Conservation (phyloP, 129 eudicot genomes). For the Chrysanthemum makinoi region DNA sequence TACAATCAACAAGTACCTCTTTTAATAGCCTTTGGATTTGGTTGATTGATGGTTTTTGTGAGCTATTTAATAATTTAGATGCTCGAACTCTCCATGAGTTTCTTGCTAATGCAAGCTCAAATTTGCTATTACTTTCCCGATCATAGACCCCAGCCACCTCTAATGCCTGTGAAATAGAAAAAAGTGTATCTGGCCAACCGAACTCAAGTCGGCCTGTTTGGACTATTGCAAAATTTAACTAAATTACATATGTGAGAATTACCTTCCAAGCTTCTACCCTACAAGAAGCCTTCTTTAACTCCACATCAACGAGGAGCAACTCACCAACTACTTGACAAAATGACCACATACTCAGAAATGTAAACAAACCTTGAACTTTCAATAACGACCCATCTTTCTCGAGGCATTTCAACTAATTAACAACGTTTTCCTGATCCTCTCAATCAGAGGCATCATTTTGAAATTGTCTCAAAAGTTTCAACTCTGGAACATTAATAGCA, state of each 20-base stretch:
- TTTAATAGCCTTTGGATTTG: conserved; percentile 68
- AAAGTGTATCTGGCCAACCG: too few relatives aligned
- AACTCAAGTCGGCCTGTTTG: too few relatives aligned
- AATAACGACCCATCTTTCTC: conserved; percentile 57
- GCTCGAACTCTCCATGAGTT: conserved; percentile 89
- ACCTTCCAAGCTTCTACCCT: conserved; percentile 92
- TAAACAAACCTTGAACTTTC: conserved; percentile 62
- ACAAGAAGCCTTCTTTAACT: conserved; percentile 80
- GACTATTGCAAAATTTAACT: conserved; percentile 7
- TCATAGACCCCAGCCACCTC: conserved; percentile 63
- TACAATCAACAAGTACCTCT: conserved; percentile 57
- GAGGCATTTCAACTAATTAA: conserved; percentile 66
- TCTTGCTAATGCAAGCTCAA: conserved; percentile 79
- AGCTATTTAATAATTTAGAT: conserved; percentile 44
- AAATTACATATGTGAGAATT: conserved; percentile 12
- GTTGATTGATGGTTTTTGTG: conserved; percentile 70
- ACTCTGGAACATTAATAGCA: conserved; percentile 70
- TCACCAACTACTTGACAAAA: conserved; percentile 56
- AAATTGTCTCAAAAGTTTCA: conserved; percentile 65
- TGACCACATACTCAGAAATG: conserved; percentile 12
- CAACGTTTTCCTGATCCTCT: conserved; percentile 76
- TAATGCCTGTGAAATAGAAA: conserved; percentile 62
- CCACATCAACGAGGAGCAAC: conserved; percentile 63
- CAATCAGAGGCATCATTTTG: conserved; percentile 52
- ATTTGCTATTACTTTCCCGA: conserved; percentile 37